Base-by-base conservation (phyloP, 2,329 filamentous ascomycete species). In the Fusarium clavum region DNA sequence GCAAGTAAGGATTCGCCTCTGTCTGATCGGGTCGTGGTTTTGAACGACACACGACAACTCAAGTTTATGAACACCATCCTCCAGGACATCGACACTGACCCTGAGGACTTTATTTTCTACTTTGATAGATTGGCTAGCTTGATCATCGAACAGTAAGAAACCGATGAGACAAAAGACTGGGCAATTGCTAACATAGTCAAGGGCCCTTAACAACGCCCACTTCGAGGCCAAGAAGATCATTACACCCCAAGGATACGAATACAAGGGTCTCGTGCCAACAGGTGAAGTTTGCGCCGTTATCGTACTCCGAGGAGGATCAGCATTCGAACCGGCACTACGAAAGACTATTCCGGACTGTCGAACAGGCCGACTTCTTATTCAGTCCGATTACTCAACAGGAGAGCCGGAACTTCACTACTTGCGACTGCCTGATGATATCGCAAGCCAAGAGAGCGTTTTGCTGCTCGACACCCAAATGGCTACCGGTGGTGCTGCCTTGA, bases 21-120 rank as follows among this genome's bases (percentile, higher is more conserved):
- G 8, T 94, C 93, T 2, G 79, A 88, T 1, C 93, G 92, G 70
- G 92, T 97, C 38, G 84, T 92, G 8, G 80, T 97, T 18, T 82
- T 98, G 60, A 85, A 91, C 45, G 87, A 92, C 67, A 97, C 92
- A 2, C 87, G 90, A 11, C 96, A 99, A 79, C 85, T 98, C 57
- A 86, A 86, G 60, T 94, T 90, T 48, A 97, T 99, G 88, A 94
- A 93, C 78, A 98, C 94, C 0, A 92, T 98, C 60, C 88, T 99
- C 43, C 91, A 97, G 76, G 88, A 96, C 73, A 91, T 92, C 20
- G 87, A 90, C 49, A 95, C 94, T 0, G 84, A 87, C 9, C 87
- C 93, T 44, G 95, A 97, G 77, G 94, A 98, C 74, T 98, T 98
- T 78, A 93, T 97, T 67, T 98, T 98, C 81, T 98, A 98, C 81